Evolutionary conservation across 129 eudicot species (phyloP), one percentile per base, ranked within the genome.

Genomic region (Pulicaria dysenterica): DNA sequence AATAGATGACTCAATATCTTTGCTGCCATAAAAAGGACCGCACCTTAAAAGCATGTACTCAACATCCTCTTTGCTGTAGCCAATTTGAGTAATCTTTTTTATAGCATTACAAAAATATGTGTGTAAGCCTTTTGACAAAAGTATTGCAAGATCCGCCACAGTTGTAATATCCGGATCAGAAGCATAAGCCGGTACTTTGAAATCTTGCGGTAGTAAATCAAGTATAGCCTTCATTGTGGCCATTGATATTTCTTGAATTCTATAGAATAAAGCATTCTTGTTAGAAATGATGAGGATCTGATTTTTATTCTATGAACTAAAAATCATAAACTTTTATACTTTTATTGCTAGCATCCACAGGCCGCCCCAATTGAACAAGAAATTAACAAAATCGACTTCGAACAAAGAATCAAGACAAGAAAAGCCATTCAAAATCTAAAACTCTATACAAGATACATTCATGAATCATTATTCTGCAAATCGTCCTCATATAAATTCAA

Each of bases 1-100:
- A 40, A 79, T 80, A 36, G 77, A 77, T 11, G 94, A 87, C n/a
- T 53, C 81, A 31, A 76, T 47, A 59, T 85, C 91, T 77, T 81
- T 81, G 56, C 47, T 58, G 58, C 91, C 88, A 63, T 76, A 64
- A 73, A 63, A 73, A 15, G 81, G 75, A 11, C 89, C 83, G 11
- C 84, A 78, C 53, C 73, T 83, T 38, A 90, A 77, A 51, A 85
- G 55, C 15, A 51, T 77, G 45, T 50, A 50, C 63, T 83, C 85
- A 1, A 91, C 87, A 41, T 16, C 77, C 59, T 85, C 83, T 44
- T 83, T 73, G 11, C 60, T 81, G 80, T 85, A 81, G 13, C 94
- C 96, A 15, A 46, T 11, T 47, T 83, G 84, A 50, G 60, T 75
- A 8, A 90, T 73, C 59, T 68, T 83, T 74, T 61, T 76, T 5